Base-by-base conservation (phyloP, 1,284 basidiomycete genomes). In the Pisolithus thermaeus region DNA sequence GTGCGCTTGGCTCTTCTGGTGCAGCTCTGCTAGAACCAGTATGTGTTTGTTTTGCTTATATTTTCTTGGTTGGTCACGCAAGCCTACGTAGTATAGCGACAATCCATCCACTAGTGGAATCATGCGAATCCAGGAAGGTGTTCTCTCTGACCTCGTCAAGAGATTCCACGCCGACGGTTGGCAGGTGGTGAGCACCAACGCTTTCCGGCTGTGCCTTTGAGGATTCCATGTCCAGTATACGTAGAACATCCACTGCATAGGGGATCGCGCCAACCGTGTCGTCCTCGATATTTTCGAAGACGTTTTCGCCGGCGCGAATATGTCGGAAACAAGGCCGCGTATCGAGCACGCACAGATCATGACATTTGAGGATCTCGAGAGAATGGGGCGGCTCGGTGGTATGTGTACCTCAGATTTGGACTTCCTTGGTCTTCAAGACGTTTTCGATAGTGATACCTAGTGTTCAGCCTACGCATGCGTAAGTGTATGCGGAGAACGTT, bases 311-410 rank as follows among this genome's bases (percentile, higher is more conserved):
- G 51, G 59, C 3, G 66, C 61, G 5, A 72, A 73, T 50, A 71
- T 76, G 11, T 64, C 71, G 0, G 67, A 71, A 41, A 77, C 79
- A 60, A 74, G 92, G 18, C 84, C 90, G 1, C 75, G 94, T 22
- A 84, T 96, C 25, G 95, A 97, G 63, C 94, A 97, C 67, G 87
- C 92, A 0, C 94, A 97, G 68, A 92, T 97, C 52, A 75, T 96
- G 72, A 78, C 79, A 1, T 68, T 64, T 4, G 71, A 76, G 1
- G 93, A 97, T 65, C 62, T 96, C 11, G 62, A 77, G 52, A 77
- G 92, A 12, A 76, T 84, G 22, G 88, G 84, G 18, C 71, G 70
- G 42, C 74, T 96, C 9, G 90, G 90, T 60, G 82, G 90, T 86
- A 52, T 39, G 79, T 66, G 0, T 28, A 5, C 25, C n/a, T 46